phyloP scores from a whole-genome alignment of 768 basidiomycete genomes.

The Austroboletus eburneus region DNA sequence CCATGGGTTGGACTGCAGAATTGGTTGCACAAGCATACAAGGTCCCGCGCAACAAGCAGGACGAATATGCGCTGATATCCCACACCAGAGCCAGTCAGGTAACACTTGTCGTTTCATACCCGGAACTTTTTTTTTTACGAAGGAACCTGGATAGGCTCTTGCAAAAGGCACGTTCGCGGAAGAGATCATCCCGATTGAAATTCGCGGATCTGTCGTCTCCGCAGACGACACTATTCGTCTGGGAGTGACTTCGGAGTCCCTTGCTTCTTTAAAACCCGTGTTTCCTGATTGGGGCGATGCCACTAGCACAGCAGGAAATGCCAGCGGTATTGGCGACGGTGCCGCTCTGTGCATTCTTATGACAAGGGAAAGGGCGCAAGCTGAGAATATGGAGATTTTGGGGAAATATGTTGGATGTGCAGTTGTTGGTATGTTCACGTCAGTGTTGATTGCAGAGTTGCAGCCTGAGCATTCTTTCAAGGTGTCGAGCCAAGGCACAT shows the following conservation, averaged over 20 bases:
- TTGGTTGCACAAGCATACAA: slow-evolving; percentile 80
- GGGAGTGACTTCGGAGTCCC: slow-evolving; percentile 74
- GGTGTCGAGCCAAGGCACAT: slow-evolving; percentile 76
- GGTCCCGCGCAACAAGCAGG: slow-evolving; percentile 79
- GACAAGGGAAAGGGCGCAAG: slow-evolving; percentile 71
- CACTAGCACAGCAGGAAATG: slow-evolving; percentile 79
- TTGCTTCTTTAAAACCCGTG: slow-evolving; percentile 77
- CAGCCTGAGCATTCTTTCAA: slow-evolving; percentile 21
- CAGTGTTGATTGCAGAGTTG: background rate
- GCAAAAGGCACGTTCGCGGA: slow-evolving; percentile 70
- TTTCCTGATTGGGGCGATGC: slow-evolving; percentile 77
- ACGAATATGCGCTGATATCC: slow-evolving; percentile 84
- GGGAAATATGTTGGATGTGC: slow-evolving; percentile 80
- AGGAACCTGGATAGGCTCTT: slow-evolving; percentile 44
- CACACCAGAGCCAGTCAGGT: slow-evolving; percentile 77
- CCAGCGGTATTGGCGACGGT: slow-evolving; percentile 89
- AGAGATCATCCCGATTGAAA: slow-evolving; percentile 86
- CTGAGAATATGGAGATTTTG: slow-evolving; percentile 72
- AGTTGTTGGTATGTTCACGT: slow-evolving; percentile 60
- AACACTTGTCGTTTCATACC: background rate
- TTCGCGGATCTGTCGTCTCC: slow-evolving; percentile 62
- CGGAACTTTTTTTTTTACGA: background rate
- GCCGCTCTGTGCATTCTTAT: slow-evolving; percentile 83
- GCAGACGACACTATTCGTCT: slow-evolving; percentile 85
- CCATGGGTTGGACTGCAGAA: slow-evolving; percentile 96